These are phyloP conservation scores for Rhizophagus clarus DNA, from an alignment of 192 early-diverging fungal genomes.

Conservation along the genomic window DNA sequence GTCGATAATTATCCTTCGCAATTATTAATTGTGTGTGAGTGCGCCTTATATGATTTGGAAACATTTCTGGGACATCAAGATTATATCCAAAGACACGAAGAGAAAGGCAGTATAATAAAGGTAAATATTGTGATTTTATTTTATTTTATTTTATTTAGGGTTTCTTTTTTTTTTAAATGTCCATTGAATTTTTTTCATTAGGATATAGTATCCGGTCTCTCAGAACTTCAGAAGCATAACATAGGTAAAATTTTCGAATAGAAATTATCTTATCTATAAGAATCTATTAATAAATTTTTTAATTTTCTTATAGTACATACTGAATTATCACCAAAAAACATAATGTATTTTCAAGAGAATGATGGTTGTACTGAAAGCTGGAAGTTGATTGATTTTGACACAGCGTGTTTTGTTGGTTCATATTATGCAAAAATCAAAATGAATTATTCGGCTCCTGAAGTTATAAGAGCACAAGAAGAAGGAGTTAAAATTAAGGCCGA, in stretches of 20 bases:
- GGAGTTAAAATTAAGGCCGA: background rate
- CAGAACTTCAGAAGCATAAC: background rate
- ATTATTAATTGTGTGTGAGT: background rate
- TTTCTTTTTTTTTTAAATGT: background rate
- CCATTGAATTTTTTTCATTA: background rate
- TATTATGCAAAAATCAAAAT: background rate
- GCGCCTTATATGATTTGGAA: background rate
- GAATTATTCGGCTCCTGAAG: slow-evolving; percentile 15
- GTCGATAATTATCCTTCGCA: background rate
- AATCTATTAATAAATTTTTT: no score
- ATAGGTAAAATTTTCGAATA: background rate
- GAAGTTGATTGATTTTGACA: slow-evolving; percentile 20
- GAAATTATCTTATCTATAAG: background rate
- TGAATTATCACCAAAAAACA: slow-evolving; percentile 11
- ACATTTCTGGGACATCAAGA: background rate
- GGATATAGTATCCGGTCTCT: background rate
- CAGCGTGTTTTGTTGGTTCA: background rate
- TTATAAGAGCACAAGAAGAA: background rate
- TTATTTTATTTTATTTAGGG: background rate
- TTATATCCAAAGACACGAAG: background rate
- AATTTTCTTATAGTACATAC: background rate
- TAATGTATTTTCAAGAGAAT: slow-evolving; percentile 16
- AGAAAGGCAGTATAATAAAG: background rate
- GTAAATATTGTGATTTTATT: background rate
- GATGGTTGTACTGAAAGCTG: background rate